These are phyloP conservation scores for Oryza punctata DNA, from an alignment of 176 grass and related monocot species.

Conservation along the genomic window DNA sequence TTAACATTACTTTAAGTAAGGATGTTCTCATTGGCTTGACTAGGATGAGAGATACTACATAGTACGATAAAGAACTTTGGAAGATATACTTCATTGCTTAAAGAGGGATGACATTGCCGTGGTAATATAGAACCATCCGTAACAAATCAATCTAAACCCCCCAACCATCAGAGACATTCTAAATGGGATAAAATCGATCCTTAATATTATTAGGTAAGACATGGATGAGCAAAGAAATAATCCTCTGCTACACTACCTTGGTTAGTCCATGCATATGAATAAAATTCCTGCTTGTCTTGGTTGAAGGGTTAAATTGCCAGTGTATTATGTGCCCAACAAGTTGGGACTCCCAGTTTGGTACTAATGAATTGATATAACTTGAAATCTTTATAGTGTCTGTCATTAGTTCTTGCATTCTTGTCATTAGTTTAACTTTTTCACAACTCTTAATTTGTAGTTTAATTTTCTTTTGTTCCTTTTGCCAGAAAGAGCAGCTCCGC, in stretches of 20 bases:
- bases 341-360: neutral
- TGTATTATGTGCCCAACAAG: too few relatives aligned
- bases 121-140: neutral
- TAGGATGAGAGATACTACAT: too few relatives aligned
- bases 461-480: slow-evolving; percentile 29
- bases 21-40: too few relatives aligned
- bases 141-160: neutral
- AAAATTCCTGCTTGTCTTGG: neutral
- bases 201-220: too few relatives aligned
- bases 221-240: too few relatives aligned
- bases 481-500: slow-evolving; percentile 8
- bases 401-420: neutral
- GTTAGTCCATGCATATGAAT: too few relatives aligned
- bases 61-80: too few relatives aligned
- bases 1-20: too few relatives aligned
- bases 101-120: neutral
- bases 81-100: neutral
- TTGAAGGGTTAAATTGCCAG: too few relatives aligned
- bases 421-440: neutral
- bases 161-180: neutral
- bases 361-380: neutral
- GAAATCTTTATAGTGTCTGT: neutral
- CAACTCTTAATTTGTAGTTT: slow-evolving; percentile 14
- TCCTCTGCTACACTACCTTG: too few relatives aligned
- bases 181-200: too few relatives aligned